These are phyloP conservation scores for Ramaria sp. DNA, from an alignment of 768 basidiomycete species.

Conservation along the genomic window DNA sequence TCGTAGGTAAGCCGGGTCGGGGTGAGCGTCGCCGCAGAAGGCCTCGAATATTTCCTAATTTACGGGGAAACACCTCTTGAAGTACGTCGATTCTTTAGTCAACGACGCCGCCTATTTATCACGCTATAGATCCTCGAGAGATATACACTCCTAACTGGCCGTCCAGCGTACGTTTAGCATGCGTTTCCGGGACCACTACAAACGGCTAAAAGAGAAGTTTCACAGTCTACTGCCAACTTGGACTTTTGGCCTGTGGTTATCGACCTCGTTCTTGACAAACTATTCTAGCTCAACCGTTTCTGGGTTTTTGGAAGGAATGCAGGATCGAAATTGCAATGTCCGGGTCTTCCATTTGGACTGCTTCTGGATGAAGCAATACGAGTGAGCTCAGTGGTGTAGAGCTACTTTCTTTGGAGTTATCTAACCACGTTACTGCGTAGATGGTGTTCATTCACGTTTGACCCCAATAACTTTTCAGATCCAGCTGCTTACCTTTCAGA, in stretches of 20 bases:
- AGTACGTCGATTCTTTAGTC: conserved; percentile 23
- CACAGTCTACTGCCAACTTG: conserved; percentile 21
- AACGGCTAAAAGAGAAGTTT: not conserved
- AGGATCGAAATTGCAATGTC: conserved; percentile 11
- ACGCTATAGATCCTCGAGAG: conserved; percentile 19
- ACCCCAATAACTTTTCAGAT: conserved; percentile 44
- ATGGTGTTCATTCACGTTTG: conserved; percentile 69
- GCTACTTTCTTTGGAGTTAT: no score
- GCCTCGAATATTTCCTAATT: conserved; percentile 38
- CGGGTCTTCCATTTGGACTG: conserved; percentile 38
- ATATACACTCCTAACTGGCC: conserved; percentile 17
- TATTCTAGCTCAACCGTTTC: conserved; percentile 11
- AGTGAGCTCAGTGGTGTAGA: not conserved
- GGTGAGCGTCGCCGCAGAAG: conserved; percentile 48
- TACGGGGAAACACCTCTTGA: conserved; percentile 37
- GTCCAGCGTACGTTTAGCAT: conserved; percentile 11
- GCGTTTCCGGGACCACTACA: not conserved
- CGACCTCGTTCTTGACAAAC: conserved; percentile 25
- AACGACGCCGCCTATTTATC: not conserved
- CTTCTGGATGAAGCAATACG: conserved; percentile 10
- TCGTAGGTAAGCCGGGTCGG: conserved; percentile 46
- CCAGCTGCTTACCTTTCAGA: conserved; percentile 20
- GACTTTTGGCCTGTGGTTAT: conserved; percentile 29
- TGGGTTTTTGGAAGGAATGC: conserved; percentile 18
- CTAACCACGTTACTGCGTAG: not conserved